These are phyloP conservation scores for Penicillium salamii DNA, from an alignment of 495 filamentous ascomycete genomes.

Conservation along the genomic window DNA sequence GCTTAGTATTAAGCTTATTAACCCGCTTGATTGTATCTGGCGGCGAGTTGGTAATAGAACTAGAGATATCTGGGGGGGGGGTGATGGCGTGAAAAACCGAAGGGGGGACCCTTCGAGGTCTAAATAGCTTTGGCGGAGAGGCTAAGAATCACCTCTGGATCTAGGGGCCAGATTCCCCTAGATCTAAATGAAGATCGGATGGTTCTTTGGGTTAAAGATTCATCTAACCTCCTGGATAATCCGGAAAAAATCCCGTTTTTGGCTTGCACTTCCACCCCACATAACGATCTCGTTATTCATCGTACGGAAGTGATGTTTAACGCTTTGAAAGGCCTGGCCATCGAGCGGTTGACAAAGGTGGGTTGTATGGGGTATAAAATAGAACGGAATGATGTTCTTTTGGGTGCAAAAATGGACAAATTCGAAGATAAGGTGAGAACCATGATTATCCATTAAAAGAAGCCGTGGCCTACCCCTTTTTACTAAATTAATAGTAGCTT, in stretches of 20 bases:
- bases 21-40: no score
- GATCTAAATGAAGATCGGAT: not conserved
- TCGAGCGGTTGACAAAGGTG: slow-evolving; percentile 1
- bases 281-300: not conserved
- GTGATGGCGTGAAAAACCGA: no score
- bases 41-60: no score
- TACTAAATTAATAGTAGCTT: not conserved
- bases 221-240: not conserved
- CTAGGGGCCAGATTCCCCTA: not conserved
- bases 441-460: not conserved
- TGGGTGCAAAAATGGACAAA: not conserved
- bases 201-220: not conserved
- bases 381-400: not conserved
- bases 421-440: not conserved
- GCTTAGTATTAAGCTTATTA: no score
- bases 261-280: not conserved
- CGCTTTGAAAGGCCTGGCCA: not conserved
- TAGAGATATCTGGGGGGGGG: no score
- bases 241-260: not conserved
- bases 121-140: no score
- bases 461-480: not conserved
- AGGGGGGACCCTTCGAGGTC: no score
- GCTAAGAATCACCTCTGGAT: no score
- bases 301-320: not conserved
- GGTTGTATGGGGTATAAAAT: not conserved